Evolutionary conservation across 108 stramenopile genomes (phyloP).

Genomic region (Nitzschia inconspicua): DNA sequence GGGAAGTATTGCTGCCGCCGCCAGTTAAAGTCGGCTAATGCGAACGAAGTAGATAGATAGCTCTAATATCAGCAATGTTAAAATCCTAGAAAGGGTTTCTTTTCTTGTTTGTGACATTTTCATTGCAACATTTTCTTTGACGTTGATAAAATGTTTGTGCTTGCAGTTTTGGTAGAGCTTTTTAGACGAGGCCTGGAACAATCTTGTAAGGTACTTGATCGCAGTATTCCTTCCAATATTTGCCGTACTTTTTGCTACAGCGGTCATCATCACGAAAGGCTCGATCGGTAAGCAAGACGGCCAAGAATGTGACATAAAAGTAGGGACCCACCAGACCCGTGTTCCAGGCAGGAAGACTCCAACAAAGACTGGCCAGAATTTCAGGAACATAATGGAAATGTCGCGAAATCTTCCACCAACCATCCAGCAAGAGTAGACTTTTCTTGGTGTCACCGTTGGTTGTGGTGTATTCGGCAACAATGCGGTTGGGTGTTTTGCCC

Average conservation of each 20-base stretch:
- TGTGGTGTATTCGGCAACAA: conserved; percentile 88
- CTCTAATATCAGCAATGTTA: too few relatives aligned
- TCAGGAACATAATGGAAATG: conserved; percentile 98
- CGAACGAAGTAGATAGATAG: too few relatives aligned
- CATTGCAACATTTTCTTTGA: too few relatives aligned
- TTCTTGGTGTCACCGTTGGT: conserved; percentile 63
- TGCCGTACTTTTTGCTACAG: conserved; percentile 94
- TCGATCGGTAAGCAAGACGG: conserved; percentile 92
- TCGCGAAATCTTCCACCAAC: conserved; percentile 92
- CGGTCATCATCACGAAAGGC: conserved; percentile 93
- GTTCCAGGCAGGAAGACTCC: conserved; percentile 81
- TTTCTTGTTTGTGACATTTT: too few relatives aligned
- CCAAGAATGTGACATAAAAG: conserved; percentile 93
- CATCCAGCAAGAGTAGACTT: conserved; percentile 35
- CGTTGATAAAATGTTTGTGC: too few relatives aligned
- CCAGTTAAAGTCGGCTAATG: too few relatives aligned
- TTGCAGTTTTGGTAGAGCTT: too few relatives aligned
- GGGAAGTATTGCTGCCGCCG: too few relatives aligned
- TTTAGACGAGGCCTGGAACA: conserved; percentile 66
- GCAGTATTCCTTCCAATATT: conserved; percentile 95
- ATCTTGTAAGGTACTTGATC: conserved; percentile 85
- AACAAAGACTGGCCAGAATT: conserved; percentile 87
- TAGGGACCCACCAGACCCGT: conserved; percentile 66
- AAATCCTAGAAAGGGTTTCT: too few relatives aligned
- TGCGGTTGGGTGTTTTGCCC: conserved; percentile 84